Base-by-base conservation (phyloP, 208 protist species). In the Leishmania arabica region DNA sequence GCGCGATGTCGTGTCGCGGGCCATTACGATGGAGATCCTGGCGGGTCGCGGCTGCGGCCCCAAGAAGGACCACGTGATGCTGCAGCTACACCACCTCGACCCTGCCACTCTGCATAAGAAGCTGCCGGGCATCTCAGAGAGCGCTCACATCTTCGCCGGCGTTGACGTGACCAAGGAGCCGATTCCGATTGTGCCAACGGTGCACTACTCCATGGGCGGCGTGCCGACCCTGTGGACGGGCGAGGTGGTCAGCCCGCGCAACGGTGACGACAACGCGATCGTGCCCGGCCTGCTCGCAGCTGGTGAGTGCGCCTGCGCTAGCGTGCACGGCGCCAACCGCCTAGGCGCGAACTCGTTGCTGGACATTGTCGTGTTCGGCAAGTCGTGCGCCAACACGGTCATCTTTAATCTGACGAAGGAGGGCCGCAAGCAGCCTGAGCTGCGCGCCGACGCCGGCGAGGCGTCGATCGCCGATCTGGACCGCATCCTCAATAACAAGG, bases 351-450 rank as follows among this genome's bases (percentile, higher is more conserved):
- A 99, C 94, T 99, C 99, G 31, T 96, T 99, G 42, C 96, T 99
- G 2, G 99, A 99, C 89, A 99, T 99, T 85, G 99, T 99, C 76
- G 99, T 99, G 21, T 99, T 99, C 84, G 99, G 99, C 54, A 97
- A 99, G 84, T 98, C 98, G 47, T 98, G 96, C 84, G 99, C 99
- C 42, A 93, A 98, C 86, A 97, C 94, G 42, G 90, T 99, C 60
- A 97, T 95, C 82, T 97, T 98, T 84, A 98, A 98, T 80, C 84
- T 97, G 72, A 98, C 96, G 74, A 97, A 97, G 84, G 95, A 98
- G 81, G 94, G 94, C 54, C 87, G 93, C 56, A 92, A 79, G 66
- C 97, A 99, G 86, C 89, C 91, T 53, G 89, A 94, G 66, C 82
- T 99, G 66, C 87, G 86, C 21, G 65, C 77, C 15, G 92, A 96